Evolutionary conservation across 495 filamentous ascomycete species (phyloP), one percentile per base, ranked within the genome.

Genomic region (Podospora anserina): DNA sequence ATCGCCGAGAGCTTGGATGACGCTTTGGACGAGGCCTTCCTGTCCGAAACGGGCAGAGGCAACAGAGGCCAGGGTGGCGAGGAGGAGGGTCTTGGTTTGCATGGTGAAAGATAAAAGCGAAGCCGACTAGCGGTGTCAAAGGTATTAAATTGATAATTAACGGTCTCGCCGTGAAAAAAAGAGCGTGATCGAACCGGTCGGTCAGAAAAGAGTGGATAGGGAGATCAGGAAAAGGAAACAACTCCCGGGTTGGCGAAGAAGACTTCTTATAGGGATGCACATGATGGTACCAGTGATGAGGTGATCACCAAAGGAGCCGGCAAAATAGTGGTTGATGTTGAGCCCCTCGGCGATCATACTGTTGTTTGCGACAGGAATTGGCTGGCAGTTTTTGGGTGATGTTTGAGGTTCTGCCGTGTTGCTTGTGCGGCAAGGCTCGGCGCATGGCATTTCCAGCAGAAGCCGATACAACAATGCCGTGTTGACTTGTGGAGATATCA

Each of bases 31-130:
- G 19, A 75, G 44, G 34, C 86, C 82, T 71, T 88, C 86, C 72
- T 85, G 82, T 34, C 81, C 80, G 74, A 88, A 88, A 63, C 85
- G 82, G 63, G 86, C 83, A 58, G 85, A 75, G 67, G 76, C 77
- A 20, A 83, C 68, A 44, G 82, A 78, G 58, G 82, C 62, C 7
- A 86, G 65, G 66, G 69, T 68, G 59, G 64, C 53, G 62, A 76
- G 63, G 57, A 70, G n/a, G 55, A 70, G 34, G 4, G 71, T 26
- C 62, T 71, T 73, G 67, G 66, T 53, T 5, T 74, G 72, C 72
- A 76, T 76, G 39, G 6, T 68, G 57, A 59, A 57, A 59, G 32
- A 49, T 59, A 63, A 54, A 69, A 70, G 44, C n/a, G 59, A 65
- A 28, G 63, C 70, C 72, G 68, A 59, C 70, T 66, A 61, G 72